Evolutionary conservation across 179 eudicot genomes (phyloP).

Genomic region (Silene noctiflora): DNA sequence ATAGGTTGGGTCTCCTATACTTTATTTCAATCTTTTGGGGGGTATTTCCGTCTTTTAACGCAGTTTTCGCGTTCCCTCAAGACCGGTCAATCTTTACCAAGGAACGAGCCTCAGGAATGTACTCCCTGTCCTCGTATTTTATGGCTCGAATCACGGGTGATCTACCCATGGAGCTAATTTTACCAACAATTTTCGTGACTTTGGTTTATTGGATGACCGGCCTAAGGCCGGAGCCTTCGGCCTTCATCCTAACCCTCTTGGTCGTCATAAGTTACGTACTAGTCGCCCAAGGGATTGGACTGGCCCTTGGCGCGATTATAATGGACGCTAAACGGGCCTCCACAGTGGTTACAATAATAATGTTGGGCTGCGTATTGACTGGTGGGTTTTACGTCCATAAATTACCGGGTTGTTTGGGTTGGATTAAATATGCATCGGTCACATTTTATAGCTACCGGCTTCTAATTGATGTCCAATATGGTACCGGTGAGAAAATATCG

Average conservation of each 20-base stretch:
- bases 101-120: conserved; percentile 89
- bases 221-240: conserved; percentile 47
- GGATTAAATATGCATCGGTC: conserved; percentile 70
- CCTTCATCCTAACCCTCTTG: conserved; percentile 48
- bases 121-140: conserved; percentile 80
- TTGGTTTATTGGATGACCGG: conserved; percentile 82
- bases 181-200: conserved; percentile 60
- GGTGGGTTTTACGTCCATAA: conserved; percentile 92
- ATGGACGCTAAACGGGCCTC: conserved; percentile 98
- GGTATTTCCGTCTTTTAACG: conserved; percentile 84
- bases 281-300: conserved; percentile 87
- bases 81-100: conserved; percentile 76
- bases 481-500: conserved; percentile 48
- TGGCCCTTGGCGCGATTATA: conserved; percentile 77
- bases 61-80: conserved; percentile 90
- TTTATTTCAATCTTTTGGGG: conserved; percentile 94
- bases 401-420: conserved; percentile 59
- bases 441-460: conserved; percentile 69
- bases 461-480: conserved; percentile 69
- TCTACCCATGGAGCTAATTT: conserved; percentile 86
- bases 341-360: conserved; percentile 72
- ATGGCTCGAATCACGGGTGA: conserved; percentile 77
- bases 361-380: conserved; percentile 81
- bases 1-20: conserved; percentile 77
- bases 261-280: conserved; percentile 68